Evolutionary conservation across 805 yeast genomes (phyloP), one percentile per base, ranked within the genome.

Genomic region (Metschnikowia vanudenii): DNA sequence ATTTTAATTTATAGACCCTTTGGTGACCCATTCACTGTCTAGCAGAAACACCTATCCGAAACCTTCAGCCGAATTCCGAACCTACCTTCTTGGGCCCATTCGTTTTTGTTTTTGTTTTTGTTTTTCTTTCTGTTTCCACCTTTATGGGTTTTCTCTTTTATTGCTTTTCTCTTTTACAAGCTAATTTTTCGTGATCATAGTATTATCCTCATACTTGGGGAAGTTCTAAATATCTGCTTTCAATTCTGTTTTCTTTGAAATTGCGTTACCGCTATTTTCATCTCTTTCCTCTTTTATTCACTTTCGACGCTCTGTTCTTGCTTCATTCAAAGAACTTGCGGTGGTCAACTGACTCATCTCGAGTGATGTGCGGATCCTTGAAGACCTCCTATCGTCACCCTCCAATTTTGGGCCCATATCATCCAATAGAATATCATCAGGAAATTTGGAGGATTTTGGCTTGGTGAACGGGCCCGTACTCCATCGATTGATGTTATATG

Each of bases 401-500:
- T 50, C 49, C 7, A 40, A 29, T 31, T 36, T 19, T 7, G 52
- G 44, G 14, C 43, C 38, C 43, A 48, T 36, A 40, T 71, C 71
- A 24, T 75, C 74, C 74, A 78, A 59, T 26, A 76, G 75, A 45
- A 78, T 78, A 49, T 77, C 82, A 53, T 78, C 82, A 0, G 80
- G 74, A n/a, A 63, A 65, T 8, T 73, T 56, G 2, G 55, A 51
- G 14, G 63, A 65, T 8, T 73, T 56, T 2, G 55, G 51, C 7
- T 65, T 64, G 38, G 63, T 67, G 16, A 64, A 54, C 11, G 74
- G 74, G 7, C 58, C 67, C 4, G 62, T 50, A n/a, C 64, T 61
- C 30, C 49, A 58, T 32, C 55, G 62, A 3, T 58, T 41, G n/a
- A 63, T 57, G 26, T 67, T 56, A 49, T 67, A 61, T 2, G 57